Conservation (phyloP, 116 monocot species). For the Thalassia testudinum region DNA sequence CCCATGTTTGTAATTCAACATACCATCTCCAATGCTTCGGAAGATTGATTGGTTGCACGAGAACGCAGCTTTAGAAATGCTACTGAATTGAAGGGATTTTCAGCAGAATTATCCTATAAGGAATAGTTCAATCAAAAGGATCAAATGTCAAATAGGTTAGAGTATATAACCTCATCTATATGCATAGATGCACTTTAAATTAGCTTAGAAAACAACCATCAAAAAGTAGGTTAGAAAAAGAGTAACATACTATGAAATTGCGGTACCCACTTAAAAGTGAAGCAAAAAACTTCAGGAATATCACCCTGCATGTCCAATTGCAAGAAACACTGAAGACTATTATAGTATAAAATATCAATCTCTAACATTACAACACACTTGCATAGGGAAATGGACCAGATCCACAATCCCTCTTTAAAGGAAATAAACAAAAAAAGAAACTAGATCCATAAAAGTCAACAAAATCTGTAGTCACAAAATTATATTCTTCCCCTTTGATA, state of each 20-base stretch:
- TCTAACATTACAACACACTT: too few relatives aligned
- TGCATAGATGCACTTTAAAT: too few relatives aligned
- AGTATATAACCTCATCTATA: too few relatives aligned
- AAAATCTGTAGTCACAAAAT: too few relatives aligned
- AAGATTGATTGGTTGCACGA: constrained; percentile 65
- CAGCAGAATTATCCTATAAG: constrained; percentile 50
- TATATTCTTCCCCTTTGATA: too few relatives aligned
- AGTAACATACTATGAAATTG: constrained; percentile 79
- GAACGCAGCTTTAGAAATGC: constrained; percentile 97
- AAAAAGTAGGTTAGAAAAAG: neutral
- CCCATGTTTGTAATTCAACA: too few relatives aligned
- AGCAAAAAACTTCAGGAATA: constrained; percentile 86
- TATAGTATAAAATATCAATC: too few relatives aligned
- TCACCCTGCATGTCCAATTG: constrained; percentile 51
- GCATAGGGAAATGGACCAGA: too few relatives aligned
- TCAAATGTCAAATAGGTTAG: neutral
- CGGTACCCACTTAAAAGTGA: constrained; percentile 86
- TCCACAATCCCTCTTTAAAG: too few relatives aligned
- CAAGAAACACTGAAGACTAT: neutral
- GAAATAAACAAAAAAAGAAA: too few relatives aligned
- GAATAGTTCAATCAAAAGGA: neutral
- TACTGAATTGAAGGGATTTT: constrained; percentile 67
- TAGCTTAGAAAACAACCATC: neutral
- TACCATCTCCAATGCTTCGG: constrained; percentile 79
- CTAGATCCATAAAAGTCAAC: too few relatives aligned